Evolutionary conservation across 129 eudicot species (phyloP).

Genomic region (Saussurea involucrata): DNA sequence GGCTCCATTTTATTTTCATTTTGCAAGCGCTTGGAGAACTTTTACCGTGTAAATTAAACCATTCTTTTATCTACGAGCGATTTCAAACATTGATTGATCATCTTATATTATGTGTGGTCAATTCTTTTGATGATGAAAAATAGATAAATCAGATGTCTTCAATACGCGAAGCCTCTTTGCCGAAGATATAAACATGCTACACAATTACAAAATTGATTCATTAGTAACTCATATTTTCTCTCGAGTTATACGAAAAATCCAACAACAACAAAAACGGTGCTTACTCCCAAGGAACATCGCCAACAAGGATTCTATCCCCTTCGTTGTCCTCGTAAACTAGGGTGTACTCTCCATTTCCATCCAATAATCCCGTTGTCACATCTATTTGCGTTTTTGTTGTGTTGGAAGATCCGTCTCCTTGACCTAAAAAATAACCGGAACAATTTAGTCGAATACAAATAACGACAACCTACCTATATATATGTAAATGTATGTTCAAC

Average conservation of each 20-base stretch:
- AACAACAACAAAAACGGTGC: conserved; percentile 22
- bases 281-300: conserved; percentile 99
- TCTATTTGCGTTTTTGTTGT: conserved; percentile 34
- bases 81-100: background rate
- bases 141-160: conserved; percentile 68
- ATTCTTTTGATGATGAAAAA: conserved; percentile 15
- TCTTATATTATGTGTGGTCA: background rate
- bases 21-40: background rate
- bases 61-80: background rate
- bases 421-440: conserved; percentile 41
- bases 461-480: too few species aligned
- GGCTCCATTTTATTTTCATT: conserved; percentile 9
- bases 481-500: too few species aligned
- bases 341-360: conserved; percentile 81
- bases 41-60: conserved; percentile 12
- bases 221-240: background rate
- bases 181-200: conserved; percentile 82
- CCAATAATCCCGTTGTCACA: conserved; percentile 53
- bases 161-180: conserved; percentile 89
- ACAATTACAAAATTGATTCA: background rate
- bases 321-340: conserved; percentile 93
- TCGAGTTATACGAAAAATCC: background rate
- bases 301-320: conserved; percentile 99
- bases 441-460: background rate
- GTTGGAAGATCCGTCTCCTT: conserved; percentile 41